Base-by-base conservation (phyloP, 2,329 filamentous ascomycete genomes). In the Scolecobasidium constrictum region DNA sequence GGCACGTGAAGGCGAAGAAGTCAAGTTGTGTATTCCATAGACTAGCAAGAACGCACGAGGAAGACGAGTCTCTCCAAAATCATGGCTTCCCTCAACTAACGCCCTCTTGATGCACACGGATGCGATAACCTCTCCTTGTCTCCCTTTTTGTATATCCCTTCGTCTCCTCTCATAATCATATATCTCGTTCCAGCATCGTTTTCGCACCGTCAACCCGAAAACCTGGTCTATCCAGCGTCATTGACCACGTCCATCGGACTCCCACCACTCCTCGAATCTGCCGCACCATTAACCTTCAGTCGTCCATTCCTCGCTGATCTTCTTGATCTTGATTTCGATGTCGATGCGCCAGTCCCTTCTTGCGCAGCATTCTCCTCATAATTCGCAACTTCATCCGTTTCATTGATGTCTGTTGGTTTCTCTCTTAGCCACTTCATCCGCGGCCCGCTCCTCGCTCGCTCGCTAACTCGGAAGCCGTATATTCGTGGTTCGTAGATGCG, bases 391-490 rank as follows among this genome's bases (percentile, higher is more conserved):
- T 98, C 92, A 57, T 98, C 87, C 39, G 96, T 69, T 53, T 94
- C 84, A 35, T 72, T 79, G 43, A 94, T 71, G 55, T 94, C 78
- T 12, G 71, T 69, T 0, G 92, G 92, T 57, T 87, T 83, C 63
- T 83, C 80, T 51, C 92, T 78, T 53, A 98, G 68, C 92, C 92
- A 98, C 59, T 88, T 87, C 92, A 98, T 98, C 47, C 92, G 76
- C 11, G 92, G 92, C 0, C 92, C 92, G 18, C 85, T 87, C 51
- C 84, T 78, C 34, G 92, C 86, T 45, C 88, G 73, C 63, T 96
- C 92, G 15, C 85, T 90, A 17, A 98, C 92, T 48, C 83, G 78
- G 68, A 98, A 98, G 20, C 92, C 92, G 64, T 96, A 98, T 59
- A 98, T 96, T 52, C 81, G 83, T 46, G 92, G 87, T 58, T 95